Percentiles rank a stretch among this genome's conserved stretches.
These are phyloP conservation scores for Scolecobasidium constrictum DNA, from an alignment of 2,329 filamentous ascomycete genomes.

Conservation along the genomic window DNA sequence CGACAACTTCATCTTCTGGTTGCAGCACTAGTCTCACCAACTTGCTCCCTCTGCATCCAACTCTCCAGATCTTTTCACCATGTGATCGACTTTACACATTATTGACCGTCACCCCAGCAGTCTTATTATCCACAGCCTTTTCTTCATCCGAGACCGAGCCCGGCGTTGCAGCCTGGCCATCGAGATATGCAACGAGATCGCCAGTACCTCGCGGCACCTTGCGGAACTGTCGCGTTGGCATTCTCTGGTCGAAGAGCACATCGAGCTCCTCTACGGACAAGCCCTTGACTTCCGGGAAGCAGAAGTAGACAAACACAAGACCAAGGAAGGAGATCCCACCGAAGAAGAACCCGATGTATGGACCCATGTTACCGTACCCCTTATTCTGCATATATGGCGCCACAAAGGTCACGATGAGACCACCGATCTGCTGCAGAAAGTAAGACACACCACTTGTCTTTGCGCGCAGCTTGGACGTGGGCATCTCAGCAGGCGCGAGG, in stretches of 20 bases:
- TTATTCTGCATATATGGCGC: constrained; percentile 5
- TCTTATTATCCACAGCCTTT: constrained; percentile 1
- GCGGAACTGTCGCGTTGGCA: constrained; percentile 1
- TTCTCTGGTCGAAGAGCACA: constrained; percentile 3
- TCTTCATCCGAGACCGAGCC: background rate
- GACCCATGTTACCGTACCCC: constrained; percentile 6
- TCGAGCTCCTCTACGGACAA: constrained; percentile 5
- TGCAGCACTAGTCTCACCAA: too few relatives aligned
- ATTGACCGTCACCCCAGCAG: background rate
- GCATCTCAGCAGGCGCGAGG: constrained; percentile 1
- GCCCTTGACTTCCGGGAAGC: constrained; percentile 1
- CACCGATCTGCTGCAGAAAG: constrained; percentile 4
- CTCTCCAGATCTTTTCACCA: too few relatives aligned
- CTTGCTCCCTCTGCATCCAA: too few relatives aligned
- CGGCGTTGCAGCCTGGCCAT: background rate
- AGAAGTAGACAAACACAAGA: constrained; percentile 4
- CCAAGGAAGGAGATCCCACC: constrained; percentile 1
- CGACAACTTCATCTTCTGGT: too few relatives aligned
- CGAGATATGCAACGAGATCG: background rate
- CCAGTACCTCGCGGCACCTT: constrained; percentile 2
- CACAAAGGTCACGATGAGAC: constrained; percentile 5
- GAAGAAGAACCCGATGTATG: constrained; percentile 7
- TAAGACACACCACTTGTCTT: constrained; percentile 3
- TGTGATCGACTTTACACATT: background rate
- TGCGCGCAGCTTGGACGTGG: constrained; percentile 2